Evolutionary conservation across 2,329 filamentous ascomycete species (phyloP).

Genomic region (Verticillium tricorpus): DNA sequence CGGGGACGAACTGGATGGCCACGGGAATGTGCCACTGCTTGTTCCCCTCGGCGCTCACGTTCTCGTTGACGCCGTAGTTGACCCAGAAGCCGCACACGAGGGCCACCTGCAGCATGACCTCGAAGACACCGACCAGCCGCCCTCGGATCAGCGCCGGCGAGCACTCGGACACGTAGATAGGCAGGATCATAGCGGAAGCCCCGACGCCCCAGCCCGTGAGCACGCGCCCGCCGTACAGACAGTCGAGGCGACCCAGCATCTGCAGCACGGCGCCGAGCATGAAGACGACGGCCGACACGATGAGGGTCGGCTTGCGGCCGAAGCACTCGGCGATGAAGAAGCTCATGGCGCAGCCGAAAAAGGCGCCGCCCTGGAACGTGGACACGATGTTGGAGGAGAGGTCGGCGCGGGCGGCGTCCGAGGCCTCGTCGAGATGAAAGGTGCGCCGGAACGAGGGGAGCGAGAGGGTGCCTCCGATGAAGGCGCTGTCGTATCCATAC

Average conservation of each 20-base stretch:
- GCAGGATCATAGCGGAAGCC: slow-evolving; percentile 45
- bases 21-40: slow-evolving; percentile 39
- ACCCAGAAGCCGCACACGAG: slow-evolving; percentile 43
- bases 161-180: slow-evolving; percentile 54
- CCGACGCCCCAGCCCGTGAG: slow-evolving; percentile 47
- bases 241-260: slow-evolving; percentile 41
- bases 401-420: slow-evolving; percentile 8
- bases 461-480: slow-evolving; percentile 19
- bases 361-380: slow-evolving; percentile 52
- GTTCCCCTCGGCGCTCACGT: slow-evolving; percentile 11
- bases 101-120: slow-evolving; percentile 46
- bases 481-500: slow-evolving; percentile 15
- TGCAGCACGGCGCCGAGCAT: slow-evolving; percentile 47
- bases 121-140: slow-evolving; percentile 44
- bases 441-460: slow-evolving; percentile 16
- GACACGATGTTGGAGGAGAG: slow-evolving; percentile 25
- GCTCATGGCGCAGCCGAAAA: slow-evolving; percentile 49
- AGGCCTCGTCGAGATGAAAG: slow-evolving; percentile 11
- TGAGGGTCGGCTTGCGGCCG: slow-evolving; percentile 47
- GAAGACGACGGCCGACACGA: slow-evolving; percentile 45
- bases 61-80: slow-evolving; percentile 22
- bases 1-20: slow-evolving; percentile 34
- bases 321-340: slow-evolving; percentile 52
- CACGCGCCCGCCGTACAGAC: slow-evolving; percentile 52
- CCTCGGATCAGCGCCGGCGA: slow-evolving; percentile 48